Evolutionary conservation across 2,329 filamentous ascomycete genomes (phyloP), one percentile per base, ranked within the genome.

Genomic region (Escovopsis sp.): DNA sequence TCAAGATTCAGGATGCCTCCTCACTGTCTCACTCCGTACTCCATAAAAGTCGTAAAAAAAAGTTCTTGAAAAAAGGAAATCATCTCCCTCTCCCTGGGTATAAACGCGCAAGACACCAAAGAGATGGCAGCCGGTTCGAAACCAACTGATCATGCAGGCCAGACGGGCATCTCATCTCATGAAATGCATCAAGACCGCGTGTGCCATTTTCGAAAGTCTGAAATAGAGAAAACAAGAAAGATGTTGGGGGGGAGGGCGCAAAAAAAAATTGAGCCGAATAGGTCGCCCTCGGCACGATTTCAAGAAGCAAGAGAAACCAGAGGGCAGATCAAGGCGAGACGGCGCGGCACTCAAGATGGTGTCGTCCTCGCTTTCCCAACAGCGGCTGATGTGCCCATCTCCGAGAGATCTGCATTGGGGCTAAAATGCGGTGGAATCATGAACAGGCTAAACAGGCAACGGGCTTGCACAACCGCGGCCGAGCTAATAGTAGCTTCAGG

Each of bases 41-140:
- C 34, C 15, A 11, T 32, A 9, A 32, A 32, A 32, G 28, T 32
- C 8, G 28, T 9, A 3, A 32, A 32, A 11, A 32, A 32, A 32
- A 32, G 8, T 5, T 6, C 5, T 6, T 30, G 26, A 32, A 11
- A 32, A 32, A 32, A 32, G 8, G 28, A 32, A 32, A 11, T 32
- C 38, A 28, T 38, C 40, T 41, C 37, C 35, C 38, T 36, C 39
- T 43, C 33, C 33, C 46, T 47, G 47, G 46, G 48, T 47, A 36
- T 37, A 43, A 48, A 45, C 35, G 37, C 33, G 30, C 36, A 39
- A 41, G 38, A 41, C 42, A 48, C 44, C 45, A 45, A 45, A 43
- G 39, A 32, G 34, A 32, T 38, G 38, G 41, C 41, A 32, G 44
- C 19, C 39, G 19, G 35, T 26, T 15, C 30, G 38, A 30, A 26